Conservation (phyloP, 495 filamentous ascomycete species). For the Aspergillus bridgeri region DNA sequence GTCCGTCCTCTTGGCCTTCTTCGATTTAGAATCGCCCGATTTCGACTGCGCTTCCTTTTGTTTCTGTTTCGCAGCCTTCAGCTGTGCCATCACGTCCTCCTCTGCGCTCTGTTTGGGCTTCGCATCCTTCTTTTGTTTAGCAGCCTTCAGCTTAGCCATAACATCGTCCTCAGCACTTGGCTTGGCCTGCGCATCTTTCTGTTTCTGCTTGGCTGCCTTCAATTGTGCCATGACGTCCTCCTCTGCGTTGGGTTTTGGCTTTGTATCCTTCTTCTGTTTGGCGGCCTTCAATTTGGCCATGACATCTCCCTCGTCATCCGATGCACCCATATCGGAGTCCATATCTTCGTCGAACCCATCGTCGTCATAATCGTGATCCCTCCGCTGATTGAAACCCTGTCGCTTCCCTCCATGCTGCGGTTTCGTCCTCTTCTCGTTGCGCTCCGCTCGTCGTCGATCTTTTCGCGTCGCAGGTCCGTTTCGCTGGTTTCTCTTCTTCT, state of each 20-base stretch:
- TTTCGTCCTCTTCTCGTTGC: slow-evolving; percentile 51
- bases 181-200: slow-evolving; percentile 28
- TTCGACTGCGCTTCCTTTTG: slow-evolving; percentile 28
- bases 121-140: slow-evolving; percentile 15
- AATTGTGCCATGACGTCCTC: slow-evolving; percentile 14
- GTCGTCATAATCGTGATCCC: slow-evolving; percentile 18
- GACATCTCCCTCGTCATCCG: slow-evolving; percentile 20
- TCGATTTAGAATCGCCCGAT: slow-evolving; percentile 44
- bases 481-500: slow-evolving; percentile 35
- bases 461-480: slow-evolving; percentile 50
- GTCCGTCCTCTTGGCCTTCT: slow-evolving; percentile 17
- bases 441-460: slow-evolving; percentile 57
- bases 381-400: background rate
- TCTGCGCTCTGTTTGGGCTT: background rate
- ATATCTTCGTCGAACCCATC: slow-evolving; percentile 22
- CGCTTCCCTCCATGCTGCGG: slow-evolving; percentile 14
- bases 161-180: slow-evolving; percentile 24
- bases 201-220: slow-evolving; percentile 22
- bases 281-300: no score
- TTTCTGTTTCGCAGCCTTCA: slow-evolving; percentile 23
- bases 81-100: slow-evolving; percentile 14
- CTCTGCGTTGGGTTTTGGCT: background rate
- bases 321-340: slow-evolving; percentile 23
- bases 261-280: no score
- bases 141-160: slow-evolving; percentile 9